Evolutionary conservation across 2,329 filamentous ascomycete species (phyloP).

Genomic region (Pseudocercospora macadamiae): DNA sequence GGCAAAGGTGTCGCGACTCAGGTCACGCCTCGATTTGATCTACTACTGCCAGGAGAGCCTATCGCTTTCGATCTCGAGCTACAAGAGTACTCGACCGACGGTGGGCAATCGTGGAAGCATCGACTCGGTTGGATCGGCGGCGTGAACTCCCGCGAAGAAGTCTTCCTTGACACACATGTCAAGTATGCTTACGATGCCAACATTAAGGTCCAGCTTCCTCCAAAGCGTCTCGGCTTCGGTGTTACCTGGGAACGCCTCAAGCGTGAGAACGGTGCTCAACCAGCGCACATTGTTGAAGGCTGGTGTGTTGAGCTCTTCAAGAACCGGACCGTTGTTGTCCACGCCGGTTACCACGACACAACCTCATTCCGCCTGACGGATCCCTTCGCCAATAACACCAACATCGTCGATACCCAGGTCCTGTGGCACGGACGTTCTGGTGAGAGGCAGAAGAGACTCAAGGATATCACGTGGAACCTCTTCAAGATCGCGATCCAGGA

Average conservation of each 20-base stretch:
- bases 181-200: slow-evolving; percentile 6
- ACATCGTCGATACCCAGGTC: slow-evolving; percentile 21
- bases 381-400: background rate
- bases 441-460: background rate
- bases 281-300: slow-evolving; percentile 12
- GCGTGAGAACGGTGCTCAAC: slow-evolving; percentile 18
- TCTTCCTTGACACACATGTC: slow-evolving; percentile 20
- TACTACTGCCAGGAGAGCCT: slow-evolving; percentile 15
- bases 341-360: slow-evolving; percentile 16
- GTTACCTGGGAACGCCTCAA: slow-evolving; percentile 15
- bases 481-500: slow-evolving; percentile 2
- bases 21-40: slow-evolving; percentile 13
- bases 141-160: slow-evolving; percentile 17
- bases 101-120: slow-evolving; percentile 1
- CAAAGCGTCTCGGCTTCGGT: slow-evolving; percentile 9
- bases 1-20: slow-evolving; percentile 18
- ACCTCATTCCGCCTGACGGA: slow-evolving; percentile 7
- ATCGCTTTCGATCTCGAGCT: slow-evolving; percentile 23
- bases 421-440: background rate
- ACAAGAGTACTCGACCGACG: slow-evolving; percentile 11
- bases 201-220: slow-evolving; percentile 5
- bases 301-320: slow-evolving; percentile 17
- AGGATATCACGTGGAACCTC: background rate
- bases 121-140: slow-evolving; percentile 23
- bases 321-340: slow-evolving; percentile 19